phyloP scores from a whole-genome alignment of 345 rosid species.

The Camelina laxa region DNA sequence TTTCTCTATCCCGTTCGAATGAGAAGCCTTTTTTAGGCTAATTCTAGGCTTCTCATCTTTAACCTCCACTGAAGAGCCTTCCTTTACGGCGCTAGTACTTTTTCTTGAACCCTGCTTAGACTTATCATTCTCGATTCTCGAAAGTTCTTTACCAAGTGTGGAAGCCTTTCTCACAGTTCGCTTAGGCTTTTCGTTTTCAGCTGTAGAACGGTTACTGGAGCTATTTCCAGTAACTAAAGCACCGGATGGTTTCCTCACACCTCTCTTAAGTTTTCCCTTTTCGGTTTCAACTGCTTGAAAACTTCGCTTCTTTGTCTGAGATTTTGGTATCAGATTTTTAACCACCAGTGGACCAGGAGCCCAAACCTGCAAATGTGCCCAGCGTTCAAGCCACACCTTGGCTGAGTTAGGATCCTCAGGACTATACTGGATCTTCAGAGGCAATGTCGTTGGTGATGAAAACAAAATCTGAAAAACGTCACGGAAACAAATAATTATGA shows the following conservation, averaged over 20 bases:
- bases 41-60: constrained; percentile 53
- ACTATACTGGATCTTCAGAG: constrained; percentile 59
- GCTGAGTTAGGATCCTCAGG: constrained; percentile 66
- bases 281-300: constrained; percentile 47
- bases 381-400: constrained; percentile 73
- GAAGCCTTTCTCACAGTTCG: constrained; percentile 55
- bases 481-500: constrained; percentile 36
- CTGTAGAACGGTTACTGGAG: constrained; percentile 45
- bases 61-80: constrained; percentile 51
- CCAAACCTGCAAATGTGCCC: constrained; percentile 71
- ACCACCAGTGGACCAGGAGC: constrained; percentile 48
- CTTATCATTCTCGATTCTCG: constrained; percentile 58
- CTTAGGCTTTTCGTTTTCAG: constrained; percentile 56
- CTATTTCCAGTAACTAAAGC: constrained; percentile 46
- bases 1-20: constrained; percentile 47
- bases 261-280: constrained; percentile 54
- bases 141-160: constrained; percentile 51
- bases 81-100: constrained; percentile 49
- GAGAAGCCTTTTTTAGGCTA: constrained; percentile 49
- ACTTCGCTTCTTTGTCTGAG: constrained; percentile 47
- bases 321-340: constrained; percentile 44
- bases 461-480: constrained; percentile 60
- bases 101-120: constrained; percentile 57
- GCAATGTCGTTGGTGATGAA: constrained; percentile 48
- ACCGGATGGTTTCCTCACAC: constrained; percentile 51